Base-by-base conservation (phyloP, 768 basidiomycete species). In the button mushroom (Agaricus bisporus) region DNA sequence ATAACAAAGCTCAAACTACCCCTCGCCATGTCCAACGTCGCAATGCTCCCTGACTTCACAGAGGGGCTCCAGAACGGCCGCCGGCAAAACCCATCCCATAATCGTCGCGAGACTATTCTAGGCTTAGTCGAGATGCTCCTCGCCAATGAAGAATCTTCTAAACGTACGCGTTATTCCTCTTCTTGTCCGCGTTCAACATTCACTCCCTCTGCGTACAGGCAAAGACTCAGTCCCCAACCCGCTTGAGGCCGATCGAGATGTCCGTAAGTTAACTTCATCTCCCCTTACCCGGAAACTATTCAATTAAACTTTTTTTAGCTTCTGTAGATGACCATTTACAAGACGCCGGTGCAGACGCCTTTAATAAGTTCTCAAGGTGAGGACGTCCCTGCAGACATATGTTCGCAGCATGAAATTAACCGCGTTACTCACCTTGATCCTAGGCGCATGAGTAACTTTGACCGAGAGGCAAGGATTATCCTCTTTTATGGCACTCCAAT, bases 271-370 rank as follows among this genome's bases (percentile, higher is more conserved):
- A 28, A 18, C 41, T 32, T 42, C 29, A 25, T 26, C 41, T n/a
- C 26, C 41, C 44, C 25, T 29, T 10, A 18, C 26, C 41, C 18
- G 26, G 1, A 22, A 43, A 5, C 44, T 25, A 15, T 39, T 42
- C 43, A 44, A 2, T 20, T 41, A 32, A 49, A 12, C 41, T 39
- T 42, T 36, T 20, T 10, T 32, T 48, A 84, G 85, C 83, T 5
- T 79, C 76, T 41, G 80, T 83, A 51, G 82, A 88, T 59, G 86
- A 88, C 58, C 81, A 85, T 59, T 63, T 83, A 17, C 85, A 87
- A 67, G 73, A 72, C 55, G 77, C 75, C 11, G 86, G 86, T 10
- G 83, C 85, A 5, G 83, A 84, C 49, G 69, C 73, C 5, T 88
- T 88, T 66, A 68, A 79, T 59, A 78, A 65, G 58, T 86, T 88